Percentiles rank a stretch among this genome's conserved stretches.
Conservation (phyloP, 768 basidiomycete genomes). For the Steccherinum ochraceum region DNA sequence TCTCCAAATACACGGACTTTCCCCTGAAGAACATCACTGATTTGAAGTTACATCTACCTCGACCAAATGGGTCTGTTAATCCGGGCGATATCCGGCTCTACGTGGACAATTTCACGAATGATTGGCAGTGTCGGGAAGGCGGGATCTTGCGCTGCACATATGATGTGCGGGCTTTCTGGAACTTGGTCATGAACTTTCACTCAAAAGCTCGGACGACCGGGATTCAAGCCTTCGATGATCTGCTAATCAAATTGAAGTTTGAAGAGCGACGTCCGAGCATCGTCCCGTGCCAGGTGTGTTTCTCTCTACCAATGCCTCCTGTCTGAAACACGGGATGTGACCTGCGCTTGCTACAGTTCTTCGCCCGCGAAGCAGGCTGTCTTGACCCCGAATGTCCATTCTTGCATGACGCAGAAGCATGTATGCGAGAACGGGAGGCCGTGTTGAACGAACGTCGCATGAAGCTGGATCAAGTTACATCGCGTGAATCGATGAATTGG, state of each 20-base stretch:
- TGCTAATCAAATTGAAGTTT: slow-evolving; percentile 8
- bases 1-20: slow-evolving; percentile 6
- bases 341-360: too few species aligned
- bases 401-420: slow-evolving; percentile 9
- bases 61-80: slow-evolving; percentile 10
- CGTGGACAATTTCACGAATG: not conserved
- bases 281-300: slow-evolving; percentile 13
- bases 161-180: slow-evolving; percentile 8
- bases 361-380: slow-evolving; percentile 10
- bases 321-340: too few species aligned
- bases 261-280: slow-evolving; percentile 1
- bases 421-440: slow-evolving; percentile 2
- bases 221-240: slow-evolving; percentile 6
- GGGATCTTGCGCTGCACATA: slow-evolving; percentile 8
- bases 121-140: slow-evolving; percentile 11
- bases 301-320: too few species aligned
- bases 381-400: slow-evolving; percentile 9
- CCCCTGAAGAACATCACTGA: slow-evolving; percentile 9
- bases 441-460: slow-evolving; percentile 10
- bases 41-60: slow-evolving; percentile 12
- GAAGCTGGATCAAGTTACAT: too few species aligned
- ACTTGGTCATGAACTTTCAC: slow-evolving; percentile 14
- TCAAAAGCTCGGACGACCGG: slow-evolving; percentile 10
- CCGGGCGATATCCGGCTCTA: slow-evolving; percentile 7
- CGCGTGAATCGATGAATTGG: too few species aligned